phyloP scores from a whole-genome alignment of 176 grass and related monocot species.

The Ampelocalamus luodianensis region DNA sequence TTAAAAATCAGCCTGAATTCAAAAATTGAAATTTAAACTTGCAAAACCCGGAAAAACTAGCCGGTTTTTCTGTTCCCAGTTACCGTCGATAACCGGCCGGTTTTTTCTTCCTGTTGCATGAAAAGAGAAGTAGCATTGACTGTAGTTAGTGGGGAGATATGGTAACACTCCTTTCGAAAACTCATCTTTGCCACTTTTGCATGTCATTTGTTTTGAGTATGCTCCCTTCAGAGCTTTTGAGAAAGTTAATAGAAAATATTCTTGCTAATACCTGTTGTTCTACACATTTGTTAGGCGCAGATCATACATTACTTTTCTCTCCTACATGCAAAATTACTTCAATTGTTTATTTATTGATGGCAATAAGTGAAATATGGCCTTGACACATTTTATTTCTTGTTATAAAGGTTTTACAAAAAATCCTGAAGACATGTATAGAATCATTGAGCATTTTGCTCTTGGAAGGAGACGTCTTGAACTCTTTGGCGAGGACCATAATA shows the following conservation, averaged over 20 bases:
- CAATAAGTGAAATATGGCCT: neutral
- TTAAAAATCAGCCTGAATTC: no score
- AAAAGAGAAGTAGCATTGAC: no score
- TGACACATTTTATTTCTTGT: neutral
- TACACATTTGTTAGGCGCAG: neutral
- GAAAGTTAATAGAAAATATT: neutral
- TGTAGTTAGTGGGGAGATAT: neutral
- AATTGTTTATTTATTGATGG: neutral
- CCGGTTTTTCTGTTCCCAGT: no score
- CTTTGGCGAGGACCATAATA: slow-evolving; percentile 93
- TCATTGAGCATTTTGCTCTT: slow-evolving; percentile 95
- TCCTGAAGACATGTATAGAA: slow-evolving; percentile 90
- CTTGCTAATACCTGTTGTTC: neutral
- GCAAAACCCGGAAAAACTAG: no score
- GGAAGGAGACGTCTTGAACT: slow-evolving; percentile 82
- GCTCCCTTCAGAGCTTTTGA: neutral
- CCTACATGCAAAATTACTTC: neutral
- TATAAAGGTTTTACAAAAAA: slow-evolving; percentile 76
- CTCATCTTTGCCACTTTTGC: neutral
- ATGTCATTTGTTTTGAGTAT: neutral
- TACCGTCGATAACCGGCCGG: no score
- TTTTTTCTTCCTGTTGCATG: no score
- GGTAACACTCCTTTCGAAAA: neutral
- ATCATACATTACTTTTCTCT: neutral
- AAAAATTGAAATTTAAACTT: no score